These are phyloP conservation scores for Xerocomus minutiporus DNA, from an alignment of 1,284 basidiomycete species.

Conservation along the genomic window DNA sequence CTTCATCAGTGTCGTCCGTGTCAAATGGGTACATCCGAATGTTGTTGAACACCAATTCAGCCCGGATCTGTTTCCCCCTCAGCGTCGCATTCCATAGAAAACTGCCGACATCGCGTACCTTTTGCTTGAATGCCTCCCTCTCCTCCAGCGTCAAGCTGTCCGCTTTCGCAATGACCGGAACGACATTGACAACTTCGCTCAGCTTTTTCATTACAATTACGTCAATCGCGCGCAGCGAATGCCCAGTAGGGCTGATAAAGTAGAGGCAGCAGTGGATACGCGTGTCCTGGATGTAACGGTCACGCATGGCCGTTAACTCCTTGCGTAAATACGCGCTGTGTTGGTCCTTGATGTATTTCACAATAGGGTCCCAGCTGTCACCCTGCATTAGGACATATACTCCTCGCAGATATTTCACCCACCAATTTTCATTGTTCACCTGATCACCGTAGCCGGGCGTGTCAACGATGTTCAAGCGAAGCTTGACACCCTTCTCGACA, in stretches of 20 bases:
- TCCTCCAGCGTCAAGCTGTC: constrained; percentile 94
- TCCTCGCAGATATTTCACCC: constrained; percentile 29
- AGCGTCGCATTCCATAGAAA: neutral
- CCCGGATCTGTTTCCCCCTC: constrained; percentile 64
- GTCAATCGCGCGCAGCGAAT: constrained; percentile 90
- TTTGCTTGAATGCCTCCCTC: constrained; percentile 87
- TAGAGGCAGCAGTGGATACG: constrained; percentile 98
- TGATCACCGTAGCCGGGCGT: constrained; percentile 99
- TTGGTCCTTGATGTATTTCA: constrained; percentile 99
- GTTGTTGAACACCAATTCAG: constrained; percentile 88
- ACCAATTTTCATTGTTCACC: constrained; percentile 99
- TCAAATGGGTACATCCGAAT: constrained; percentile 97
- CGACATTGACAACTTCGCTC: constrained; percentile 97
- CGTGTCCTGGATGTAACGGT: constrained; percentile 97
- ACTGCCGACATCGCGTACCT: constrained; percentile 43
- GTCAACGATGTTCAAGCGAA: constrained; percentile 97
- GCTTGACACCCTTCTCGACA: constrained; percentile 91
- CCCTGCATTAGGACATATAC: constrained; percentile 5
- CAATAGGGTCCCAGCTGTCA: constrained; percentile 92
- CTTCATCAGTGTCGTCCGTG: constrained; percentile 91
- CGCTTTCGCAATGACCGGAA: constrained; percentile 98
- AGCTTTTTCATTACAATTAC: constrained; percentile 99
- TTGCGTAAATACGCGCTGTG: constrained; percentile 98
- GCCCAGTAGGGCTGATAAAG: constrained; percentile 97
- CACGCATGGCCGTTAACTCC: constrained; percentile 97